A percentile compares a stretch with the other conserved stretches of the same genome.
Evolutionary conservation across 1,139 yeast species (phyloP).

Genomic region (Hyphopichia fennica): DNA sequence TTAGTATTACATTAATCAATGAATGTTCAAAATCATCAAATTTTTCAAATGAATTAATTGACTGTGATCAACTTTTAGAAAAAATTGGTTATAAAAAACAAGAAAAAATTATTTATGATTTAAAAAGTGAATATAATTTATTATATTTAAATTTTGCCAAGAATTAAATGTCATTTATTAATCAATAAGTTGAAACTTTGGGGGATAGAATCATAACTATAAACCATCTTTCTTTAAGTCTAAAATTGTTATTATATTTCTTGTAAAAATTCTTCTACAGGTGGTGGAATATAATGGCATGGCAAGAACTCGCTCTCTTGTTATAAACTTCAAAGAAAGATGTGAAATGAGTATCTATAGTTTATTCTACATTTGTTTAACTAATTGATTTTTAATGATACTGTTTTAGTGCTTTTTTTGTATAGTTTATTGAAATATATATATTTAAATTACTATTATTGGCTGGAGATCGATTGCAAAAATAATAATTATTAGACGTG

Average conservation of each 20-base stretch:
- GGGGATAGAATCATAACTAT: slow-evolving; percentile 2
- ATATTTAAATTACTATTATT: too few relatives aligned
- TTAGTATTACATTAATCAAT: slow-evolving; percentile 69
- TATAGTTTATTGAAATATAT: too few relatives aligned
- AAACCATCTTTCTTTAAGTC: not conserved
- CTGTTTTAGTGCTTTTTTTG: not conserved
- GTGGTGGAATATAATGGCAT: slow-evolving; percentile 2
- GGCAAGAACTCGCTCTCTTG: not conserved
- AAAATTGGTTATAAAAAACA: slow-evolving; percentile 59
- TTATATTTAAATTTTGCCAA: slow-evolving; percentile 49
- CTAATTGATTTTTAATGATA: not conserved
- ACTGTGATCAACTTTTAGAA: slow-evolving; percentile 29
- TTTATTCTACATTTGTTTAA: slow-evolving; percentile 1
- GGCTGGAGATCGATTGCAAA: not conserved
- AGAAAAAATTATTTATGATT: slow-evolving; percentile 72
- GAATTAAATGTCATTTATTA: too few relatives aligned
- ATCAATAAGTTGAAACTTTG: slow-evolving; percentile 3
- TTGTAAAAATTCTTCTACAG: slow-evolving; percentile 2
- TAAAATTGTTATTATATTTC: not conserved
- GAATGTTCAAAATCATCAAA: slow-evolving; percentile 18
- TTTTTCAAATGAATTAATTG: slow-evolving; percentile 23
- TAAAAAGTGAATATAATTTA: slow-evolving; percentile 49
- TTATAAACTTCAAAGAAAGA: too few relatives aligned
- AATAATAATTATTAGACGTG: too few relatives aligned
- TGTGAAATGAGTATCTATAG: not conserved